These are phyloP conservation scores for Fusarium clavum DNA, from an alignment of 2,329 filamentous ascomycete genomes.

Conservation along the genomic window DNA sequence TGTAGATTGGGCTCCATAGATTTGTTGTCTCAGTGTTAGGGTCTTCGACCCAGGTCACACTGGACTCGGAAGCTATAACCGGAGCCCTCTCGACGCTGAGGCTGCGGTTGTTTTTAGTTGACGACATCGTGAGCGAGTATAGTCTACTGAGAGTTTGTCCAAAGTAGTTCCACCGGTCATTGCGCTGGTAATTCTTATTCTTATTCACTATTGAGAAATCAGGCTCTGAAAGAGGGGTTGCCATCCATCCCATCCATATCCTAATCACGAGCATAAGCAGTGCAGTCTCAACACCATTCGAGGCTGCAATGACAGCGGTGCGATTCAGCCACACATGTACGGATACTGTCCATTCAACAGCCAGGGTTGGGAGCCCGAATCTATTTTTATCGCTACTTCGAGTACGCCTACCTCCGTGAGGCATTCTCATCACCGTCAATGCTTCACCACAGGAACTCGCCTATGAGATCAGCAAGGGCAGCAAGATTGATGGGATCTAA, in stretches of 20 bases:
- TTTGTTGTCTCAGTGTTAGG: too few species aligned
- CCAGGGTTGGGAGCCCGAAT: accelerated
- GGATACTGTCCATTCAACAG: accelerated
- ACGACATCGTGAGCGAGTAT: too few species aligned
- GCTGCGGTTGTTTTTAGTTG: too few species aligned
- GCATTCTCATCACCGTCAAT: neutral
- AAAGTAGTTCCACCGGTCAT: too few species aligned
- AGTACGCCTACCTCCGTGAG: neutral
- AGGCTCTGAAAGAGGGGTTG: neutral
- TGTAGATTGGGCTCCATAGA: too few species aligned
- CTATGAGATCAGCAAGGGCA: neutral
- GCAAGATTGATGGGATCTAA: accelerated
- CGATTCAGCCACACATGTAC: neutral
- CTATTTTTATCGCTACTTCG: neutral
- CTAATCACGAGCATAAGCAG: neutral
- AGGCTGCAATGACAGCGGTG: neutral
- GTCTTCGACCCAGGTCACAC: too few species aligned
- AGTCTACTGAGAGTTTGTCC: too few species aligned
- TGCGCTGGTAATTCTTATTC: too few species aligned
- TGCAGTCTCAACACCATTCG: neutral
- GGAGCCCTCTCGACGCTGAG: too few species aligned
- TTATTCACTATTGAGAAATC: neutral
- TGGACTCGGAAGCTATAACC: too few species aligned
- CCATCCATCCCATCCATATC: neutral
- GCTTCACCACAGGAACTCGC: accelerated